Base-by-base conservation (phyloP, 2,329 filamentous ascomycete genomes). In the Penicillium digitatum region DNA sequence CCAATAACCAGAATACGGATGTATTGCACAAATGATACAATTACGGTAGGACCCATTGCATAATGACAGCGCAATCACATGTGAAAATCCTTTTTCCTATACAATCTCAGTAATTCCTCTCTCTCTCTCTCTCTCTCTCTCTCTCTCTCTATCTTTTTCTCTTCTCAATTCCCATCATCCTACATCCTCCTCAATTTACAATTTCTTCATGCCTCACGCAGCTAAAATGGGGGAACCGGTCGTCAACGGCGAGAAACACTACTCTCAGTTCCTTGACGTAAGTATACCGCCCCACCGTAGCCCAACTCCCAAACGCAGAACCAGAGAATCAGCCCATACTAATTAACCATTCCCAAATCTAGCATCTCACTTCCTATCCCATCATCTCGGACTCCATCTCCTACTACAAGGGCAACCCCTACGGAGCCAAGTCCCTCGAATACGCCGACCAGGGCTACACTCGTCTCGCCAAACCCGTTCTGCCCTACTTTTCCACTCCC, bases 341-440 rank as follows among this genome's bases (percentile, higher is more conserved):
- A 52, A 64, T 68, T 56, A 66, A 68, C 11, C 6, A 22, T 61
- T 39, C 37, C 48, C 20, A 54, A 45, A 45, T 52, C 9, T 26
- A 95, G 90, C 92, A 96, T 72, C 81, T 96, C 60, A 81, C 86
- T 65, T 87, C 87, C 62, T 96, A 95, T 76, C 93, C 93, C 38
- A 76, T 95, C 62, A 83, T 96, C 70, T 84, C 84, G 69, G 90
- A 95, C 74, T 79, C 86, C 68, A 84, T 96, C 74, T 78, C 83
- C 58, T 86, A 84, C 69, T 87, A 95, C 82, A 89, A 91, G 76
- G 79, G 83, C 69, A 90, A 93, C 77, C 87, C 89, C 48, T 87
- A 89, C 70, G 92, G 89, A 69, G 87, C 90, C 73, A 91, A 87
- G 77, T 92, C 90, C 40, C 78, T 96, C 70, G 81, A 88, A 66